These are phyloP conservation scores for Mucor piriformis DNA, from an alignment of 371 early-diverging fungal genomes.

Conservation along the genomic window DNA sequence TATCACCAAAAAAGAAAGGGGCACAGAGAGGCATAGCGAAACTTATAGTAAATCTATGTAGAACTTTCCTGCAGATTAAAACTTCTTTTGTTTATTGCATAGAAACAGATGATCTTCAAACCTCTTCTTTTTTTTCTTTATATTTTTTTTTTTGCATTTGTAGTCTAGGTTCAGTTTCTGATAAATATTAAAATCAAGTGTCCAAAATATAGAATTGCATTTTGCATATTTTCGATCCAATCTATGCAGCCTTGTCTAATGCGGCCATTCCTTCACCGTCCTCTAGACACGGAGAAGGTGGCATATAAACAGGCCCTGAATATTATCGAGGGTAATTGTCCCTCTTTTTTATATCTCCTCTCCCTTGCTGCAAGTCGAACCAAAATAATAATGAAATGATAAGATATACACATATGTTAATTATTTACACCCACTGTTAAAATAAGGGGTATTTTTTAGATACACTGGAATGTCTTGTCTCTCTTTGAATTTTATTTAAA, in stretches of 20 bases:
- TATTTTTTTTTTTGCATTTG: neutral
- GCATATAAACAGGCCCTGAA: conserved; percentile 25
- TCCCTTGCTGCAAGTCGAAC: conserved; percentile 7
- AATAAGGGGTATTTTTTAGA: neutral
- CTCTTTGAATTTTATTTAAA: neutral
- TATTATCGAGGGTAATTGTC: conserved; percentile 3
- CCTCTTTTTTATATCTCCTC: neutral
- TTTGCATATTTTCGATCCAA: conserved; percentile 23
- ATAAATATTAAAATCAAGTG: neutral
- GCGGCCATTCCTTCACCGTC: conserved; percentile 17
- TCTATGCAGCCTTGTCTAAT: conserved; percentile 17
- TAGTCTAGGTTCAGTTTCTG: neutral
- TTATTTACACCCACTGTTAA: neutral
- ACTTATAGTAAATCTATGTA: conserved; percentile 17
- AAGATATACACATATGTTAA: conserved; percentile 4
- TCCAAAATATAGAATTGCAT: neutral
- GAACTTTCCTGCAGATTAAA: conserved; percentile 32
- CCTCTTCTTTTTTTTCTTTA: neutral
- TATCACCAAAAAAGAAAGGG: neutral
- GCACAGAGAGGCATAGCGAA: neutral
- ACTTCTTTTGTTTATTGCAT: conserved; percentile 22
- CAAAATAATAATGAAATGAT: conserved; percentile 9
- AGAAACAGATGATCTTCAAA: conserved; percentile 22
- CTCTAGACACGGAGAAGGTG: conserved; percentile 19
- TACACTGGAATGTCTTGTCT: conserved; percentile 6